These are phyloP conservation scores for Ceratobasidium sp. DNA, from an alignment of 1,284 basidiomycete genomes.

Conservation along the genomic window DNA sequence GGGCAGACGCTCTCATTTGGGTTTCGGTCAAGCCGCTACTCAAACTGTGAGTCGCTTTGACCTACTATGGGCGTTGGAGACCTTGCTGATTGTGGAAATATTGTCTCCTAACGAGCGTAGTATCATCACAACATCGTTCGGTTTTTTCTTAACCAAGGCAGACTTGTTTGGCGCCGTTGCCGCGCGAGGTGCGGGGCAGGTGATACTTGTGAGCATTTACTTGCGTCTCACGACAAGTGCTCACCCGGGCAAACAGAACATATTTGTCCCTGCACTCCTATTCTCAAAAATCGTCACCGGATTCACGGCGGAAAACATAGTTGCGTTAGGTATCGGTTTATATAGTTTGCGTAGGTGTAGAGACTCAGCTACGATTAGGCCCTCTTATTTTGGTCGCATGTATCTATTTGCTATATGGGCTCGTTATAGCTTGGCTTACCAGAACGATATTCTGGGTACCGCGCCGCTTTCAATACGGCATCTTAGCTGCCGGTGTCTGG, in stretches of 20 bases:
- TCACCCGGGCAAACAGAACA: conserved; percentile 58
- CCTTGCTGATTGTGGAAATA: not conserved
- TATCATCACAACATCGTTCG: conserved; percentile 60
- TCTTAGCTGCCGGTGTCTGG: conserved; percentile 70
- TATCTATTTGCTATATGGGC: conserved; percentile 62
- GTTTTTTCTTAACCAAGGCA: conserved; percentile 64
- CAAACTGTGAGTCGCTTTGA: conserved; percentile 56
- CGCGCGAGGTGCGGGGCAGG: conserved; percentile 63
- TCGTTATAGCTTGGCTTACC: conserved; percentile 62
- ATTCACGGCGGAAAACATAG: conserved; percentile 68
- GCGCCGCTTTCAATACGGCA: conserved; percentile 71
- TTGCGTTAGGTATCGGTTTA: conserved; percentile 60
- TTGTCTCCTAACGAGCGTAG: conserved; percentile 51
- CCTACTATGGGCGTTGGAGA: not conserved
- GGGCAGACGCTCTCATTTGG: conserved; percentile 59
- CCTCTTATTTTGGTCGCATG: conserved; percentile 62
- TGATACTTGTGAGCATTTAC: conserved; percentile 59
- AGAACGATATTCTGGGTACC: conserved; percentile 79
- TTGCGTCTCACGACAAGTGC: no score
- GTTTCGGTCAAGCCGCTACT: conserved; percentile 65
- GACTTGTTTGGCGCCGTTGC: conserved; percentile 66
- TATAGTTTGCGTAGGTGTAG: conserved; percentile 39
- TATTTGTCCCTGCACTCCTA: conserved; percentile 71
- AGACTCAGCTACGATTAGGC: conserved; percentile 51
- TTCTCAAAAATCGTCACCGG: conserved; percentile 80